Evolutionary conservation across 2,329 filamentous ascomycete species (phyloP), one percentile per base, ranked within the genome.

Genomic region (Pestalotiopsis sp.): DNA sequence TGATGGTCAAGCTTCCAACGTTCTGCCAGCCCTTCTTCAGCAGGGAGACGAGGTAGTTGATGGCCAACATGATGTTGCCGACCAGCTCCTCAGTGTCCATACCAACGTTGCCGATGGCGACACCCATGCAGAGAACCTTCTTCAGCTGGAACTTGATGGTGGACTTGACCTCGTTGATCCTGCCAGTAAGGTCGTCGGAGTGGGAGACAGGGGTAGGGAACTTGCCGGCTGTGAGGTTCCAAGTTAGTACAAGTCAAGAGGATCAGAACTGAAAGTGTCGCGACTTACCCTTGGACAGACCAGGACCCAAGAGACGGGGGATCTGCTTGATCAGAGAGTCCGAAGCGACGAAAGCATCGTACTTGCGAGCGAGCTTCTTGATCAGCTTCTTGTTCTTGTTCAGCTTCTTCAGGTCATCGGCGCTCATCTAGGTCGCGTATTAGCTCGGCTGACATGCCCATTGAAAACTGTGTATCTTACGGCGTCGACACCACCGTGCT

Each of bases 111-210:
- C 96, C 96, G 81, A 99, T 93, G 79, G 96, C 96, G 83, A 98
- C 95, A 92, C 95, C 96, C 91, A 99, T 95, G 91, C 96, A 99
- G 79, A 99, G 91, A 84, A 99, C 96, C 93, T 99, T 99, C 94
- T 99, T 99, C 81, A 99, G 90, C 91, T 99, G 95, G 93, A 99
- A 99, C 92, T 99, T 99, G 92, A 99, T 98, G 86, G 96, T 99
- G 79, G 94, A 97, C 93, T 98, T 98, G 91, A 99, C 95, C 85
- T 99, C 96, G 87, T 88, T 97, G 89, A 98, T 94, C 92, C 97
- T 98, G 89, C 87, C 90, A 83, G 86, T 88, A 77, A 99, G 91
- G 84, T 98, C 95, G 82, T 99, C 96, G 84, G 88, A 84, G 92
- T 99, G 96, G 75, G 95, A 98, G 86, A 99, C 93, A 77, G 96